Evolutionary conservation across 2,329 filamentous ascomycete genomes (phyloP).

Genomic region (Aspergillus oerlinghausenensis): DNA sequence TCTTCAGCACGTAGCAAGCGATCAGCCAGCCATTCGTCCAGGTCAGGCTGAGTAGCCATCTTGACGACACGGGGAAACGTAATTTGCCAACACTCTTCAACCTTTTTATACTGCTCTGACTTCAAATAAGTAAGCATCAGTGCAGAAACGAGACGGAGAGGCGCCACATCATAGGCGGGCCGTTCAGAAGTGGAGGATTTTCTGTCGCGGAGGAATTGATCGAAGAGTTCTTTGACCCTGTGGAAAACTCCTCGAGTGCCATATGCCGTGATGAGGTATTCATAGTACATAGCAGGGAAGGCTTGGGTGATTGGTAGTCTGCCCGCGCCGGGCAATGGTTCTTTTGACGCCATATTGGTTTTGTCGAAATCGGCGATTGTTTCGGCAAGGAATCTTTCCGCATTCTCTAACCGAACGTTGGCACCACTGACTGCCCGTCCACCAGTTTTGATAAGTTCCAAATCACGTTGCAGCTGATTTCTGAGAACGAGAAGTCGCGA

Average conservation of each 20-base stretch:
- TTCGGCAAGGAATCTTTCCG: constrained; percentile 35
- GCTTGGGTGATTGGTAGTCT: constrained; percentile 36
- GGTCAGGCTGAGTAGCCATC: constrained; percentile 34
- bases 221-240: constrained; percentile 53
- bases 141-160: constrained; percentile 55
- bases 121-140: constrained; percentile 64
- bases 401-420: constrained; percentile 24
- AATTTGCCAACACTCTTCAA: constrained; percentile 63
- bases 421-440: constrained; percentile 7
- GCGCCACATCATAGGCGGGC: constrained; percentile 34
- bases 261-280: constrained; percentile 54
- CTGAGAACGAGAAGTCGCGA: constrained; percentile 34
- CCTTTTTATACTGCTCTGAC: constrained; percentile 54
- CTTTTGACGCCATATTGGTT: constrained; percentile 42
- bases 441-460: constrained; percentile 17
- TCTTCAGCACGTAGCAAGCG: constrained; percentile 5
- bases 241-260: constrained; percentile 43
- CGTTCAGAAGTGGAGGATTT: constrained; percentile 6
- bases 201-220: constrained; percentile 42
- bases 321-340: constrained; percentile 32
- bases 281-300: constrained; percentile 50
- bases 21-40: constrained; percentile 18
- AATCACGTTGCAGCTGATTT: constrained; percentile 31
- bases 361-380: constrained; percentile 35
- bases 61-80: constrained; percentile 52